Evolutionary conservation across 2,329 filamentous ascomycete genomes (phyloP).

Genomic region (Fusarium verrucosum): DNA sequence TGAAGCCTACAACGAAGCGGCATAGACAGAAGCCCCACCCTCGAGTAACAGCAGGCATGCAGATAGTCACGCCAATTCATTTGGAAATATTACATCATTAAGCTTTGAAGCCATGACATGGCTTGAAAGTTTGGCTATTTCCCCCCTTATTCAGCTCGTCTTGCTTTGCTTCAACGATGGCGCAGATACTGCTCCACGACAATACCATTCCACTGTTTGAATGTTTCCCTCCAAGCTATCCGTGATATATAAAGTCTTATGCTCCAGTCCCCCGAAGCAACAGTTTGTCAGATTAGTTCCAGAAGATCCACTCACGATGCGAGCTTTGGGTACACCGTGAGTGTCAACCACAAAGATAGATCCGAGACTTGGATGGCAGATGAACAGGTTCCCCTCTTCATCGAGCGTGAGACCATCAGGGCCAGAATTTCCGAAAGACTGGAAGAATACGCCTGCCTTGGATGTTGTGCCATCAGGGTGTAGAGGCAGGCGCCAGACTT

Average conservation of each 20-base stretch:
- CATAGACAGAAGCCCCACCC: slow-evolving; percentile 46
- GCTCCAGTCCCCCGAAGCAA: slow-evolving; percentile 51
- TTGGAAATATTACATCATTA: too few species aligned
- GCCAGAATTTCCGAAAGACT: slow-evolving; percentile 53
- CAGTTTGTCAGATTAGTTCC: slow-evolving; percentile 54
- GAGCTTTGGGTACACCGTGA: slow-evolving; percentile 50
- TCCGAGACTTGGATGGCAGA: slow-evolving; percentile 50
- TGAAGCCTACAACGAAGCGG: slow-evolving; percentile 47
- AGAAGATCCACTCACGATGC: slow-evolving; percentile 46
- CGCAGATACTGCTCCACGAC: slow-evolving; percentile 35
- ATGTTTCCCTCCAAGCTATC: slow-evolving; percentile 53
- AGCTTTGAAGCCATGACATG: too few species aligned
- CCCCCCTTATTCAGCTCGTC: not conserved
- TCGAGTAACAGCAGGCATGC: slow-evolving; percentile 53
- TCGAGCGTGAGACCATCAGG: slow-evolving; percentile 53
- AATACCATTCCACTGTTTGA: slow-evolving; percentile 49
- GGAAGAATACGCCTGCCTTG: slow-evolving; percentile 53
- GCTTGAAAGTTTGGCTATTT: too few species aligned
- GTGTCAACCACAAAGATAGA: slow-evolving; percentile 51
- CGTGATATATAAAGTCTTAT: slow-evolving; percentile 53
- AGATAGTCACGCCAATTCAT: slow-evolving; percentile 51
- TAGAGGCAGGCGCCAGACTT: slow-evolving; percentile 54
- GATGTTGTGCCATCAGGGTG: slow-evolving; percentile 52
- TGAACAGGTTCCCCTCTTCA: slow-evolving; percentile 51
- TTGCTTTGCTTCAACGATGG: not conserved